Evolutionary conservation across 345 rosid genomes (phyloP).

Genomic region (Eucalyptus grandis): DNA sequence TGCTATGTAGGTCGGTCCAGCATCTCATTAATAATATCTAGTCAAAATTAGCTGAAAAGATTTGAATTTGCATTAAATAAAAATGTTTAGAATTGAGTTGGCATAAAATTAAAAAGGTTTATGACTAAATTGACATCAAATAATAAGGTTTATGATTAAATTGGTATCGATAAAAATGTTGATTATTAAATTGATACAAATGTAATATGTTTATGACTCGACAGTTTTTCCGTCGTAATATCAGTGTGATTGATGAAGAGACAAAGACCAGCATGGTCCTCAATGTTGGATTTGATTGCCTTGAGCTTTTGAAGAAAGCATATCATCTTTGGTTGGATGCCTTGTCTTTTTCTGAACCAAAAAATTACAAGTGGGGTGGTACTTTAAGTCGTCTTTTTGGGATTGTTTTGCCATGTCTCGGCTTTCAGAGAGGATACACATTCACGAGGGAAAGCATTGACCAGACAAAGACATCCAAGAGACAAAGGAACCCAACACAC

Average conservation of each 20-base stretch:
- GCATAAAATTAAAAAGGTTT: too few relatives aligned
- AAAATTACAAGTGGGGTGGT: neutral
- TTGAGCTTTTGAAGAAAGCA: neutral
- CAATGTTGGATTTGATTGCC: neutral
- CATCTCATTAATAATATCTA: too few relatives aligned
- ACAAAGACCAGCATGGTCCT: neutral
- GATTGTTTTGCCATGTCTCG: neutral
- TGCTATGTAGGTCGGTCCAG: too few relatives aligned
- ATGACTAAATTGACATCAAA: too few relatives aligned
- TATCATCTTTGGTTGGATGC: neutral
- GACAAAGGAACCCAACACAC: neutral
- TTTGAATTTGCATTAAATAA: too few relatives aligned
- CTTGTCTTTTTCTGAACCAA: neutral
- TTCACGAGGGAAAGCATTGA: neutral
- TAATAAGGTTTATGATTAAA: too few relatives aligned
- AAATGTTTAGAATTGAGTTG: too few relatives aligned
- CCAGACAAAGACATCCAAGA: neutral
- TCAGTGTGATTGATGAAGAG: neutral
- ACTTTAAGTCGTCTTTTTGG: neutral
- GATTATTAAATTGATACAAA: too few relatives aligned
- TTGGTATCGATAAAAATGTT: too few relatives aligned
- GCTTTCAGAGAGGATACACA: neutral
- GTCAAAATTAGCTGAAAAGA: too few relatives aligned
- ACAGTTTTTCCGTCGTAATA: neutral
- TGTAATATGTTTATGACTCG: too few relatives aligned